Evolutionary conservation across 1,284 basidiomycete species (phyloP).

Genomic region (Leucoagaricus sp.): DNA sequence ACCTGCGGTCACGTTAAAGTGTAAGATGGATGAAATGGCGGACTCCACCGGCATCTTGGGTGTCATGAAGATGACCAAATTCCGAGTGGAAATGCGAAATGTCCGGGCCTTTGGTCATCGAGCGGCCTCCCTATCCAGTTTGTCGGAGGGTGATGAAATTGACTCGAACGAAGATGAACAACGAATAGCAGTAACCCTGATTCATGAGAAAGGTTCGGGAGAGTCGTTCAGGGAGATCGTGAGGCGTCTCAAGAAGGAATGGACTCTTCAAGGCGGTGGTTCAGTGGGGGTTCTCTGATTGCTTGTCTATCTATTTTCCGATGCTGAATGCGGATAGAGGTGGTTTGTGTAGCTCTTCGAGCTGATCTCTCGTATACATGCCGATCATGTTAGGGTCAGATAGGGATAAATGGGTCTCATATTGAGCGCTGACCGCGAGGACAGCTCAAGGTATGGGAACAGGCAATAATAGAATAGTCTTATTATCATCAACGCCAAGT

Average conservation of each 20-base stretch:
- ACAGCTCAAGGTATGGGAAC: slow-evolving; percentile 3
- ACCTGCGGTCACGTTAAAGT: slow-evolving; percentile 57
- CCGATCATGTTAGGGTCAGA: slow-evolving; percentile 1
- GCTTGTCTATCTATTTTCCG: background rate
- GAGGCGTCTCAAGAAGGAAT: slow-evolving; percentile 66
- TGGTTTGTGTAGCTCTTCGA: background rate
- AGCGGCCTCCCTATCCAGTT: slow-evolving; percentile 36
- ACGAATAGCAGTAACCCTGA: slow-evolving; percentile 63
- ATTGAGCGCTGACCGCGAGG: slow-evolving; percentile 6
- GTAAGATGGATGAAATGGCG: slow-evolving; percentile 51
- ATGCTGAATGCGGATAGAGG: no score
- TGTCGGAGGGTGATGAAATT: background rate
- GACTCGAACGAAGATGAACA: slow-evolving; percentile 17
- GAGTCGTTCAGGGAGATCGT: slow-evolving; percentile 80
- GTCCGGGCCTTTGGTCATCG: slow-evolving; percentile 49
- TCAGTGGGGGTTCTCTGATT: slow-evolving; percentile 16
- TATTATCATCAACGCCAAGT: slow-evolving; percentile 15
- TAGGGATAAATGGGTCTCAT: background rate
- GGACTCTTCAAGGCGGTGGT: slow-evolving; percentile 50
- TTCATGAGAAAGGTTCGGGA: slow-evolving; percentile 85
- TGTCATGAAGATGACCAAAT: slow-evolving; percentile 68
- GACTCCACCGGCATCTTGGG: slow-evolving; percentile 60
- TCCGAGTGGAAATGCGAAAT: slow-evolving; percentile 59
- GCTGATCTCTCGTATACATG: background rate
- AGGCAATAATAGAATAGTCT: slow-evolving; percentile 1